These are phyloP conservation scores for Phytophthora citricola DNA, from an alignment of 352 stramenopile species.

Conservation along the genomic window DNA sequence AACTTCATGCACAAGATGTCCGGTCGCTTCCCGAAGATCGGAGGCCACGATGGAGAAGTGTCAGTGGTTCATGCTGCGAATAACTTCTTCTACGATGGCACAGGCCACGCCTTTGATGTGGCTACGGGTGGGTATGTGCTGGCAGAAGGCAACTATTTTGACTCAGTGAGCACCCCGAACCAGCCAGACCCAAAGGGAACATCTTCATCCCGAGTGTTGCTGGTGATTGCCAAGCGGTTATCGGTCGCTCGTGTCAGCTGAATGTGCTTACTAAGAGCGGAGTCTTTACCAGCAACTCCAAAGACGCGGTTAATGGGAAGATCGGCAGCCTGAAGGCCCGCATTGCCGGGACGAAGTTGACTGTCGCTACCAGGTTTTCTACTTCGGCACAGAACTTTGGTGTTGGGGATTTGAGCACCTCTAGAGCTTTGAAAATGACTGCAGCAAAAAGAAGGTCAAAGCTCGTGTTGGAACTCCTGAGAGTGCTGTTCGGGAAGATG, in stretches of 20 bases:
- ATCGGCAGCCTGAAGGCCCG: slow-evolving; percentile 5
- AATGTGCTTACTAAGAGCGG: slow-evolving; percentile 22
- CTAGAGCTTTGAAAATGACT: slow-evolving; percentile 20
- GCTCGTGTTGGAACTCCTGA: too few relatives aligned
- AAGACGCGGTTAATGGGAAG: slow-evolving; percentile 9
- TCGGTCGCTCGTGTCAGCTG: slow-evolving; percentile 19
- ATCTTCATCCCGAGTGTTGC: slow-evolving; percentile 17
- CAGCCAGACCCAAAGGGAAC: slow-evolving; percentile 13
- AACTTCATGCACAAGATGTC: slow-evolving; percentile 57
- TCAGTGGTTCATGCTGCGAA: slow-evolving; percentile 40
- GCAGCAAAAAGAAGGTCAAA: neutral
- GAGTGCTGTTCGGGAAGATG: neutral
- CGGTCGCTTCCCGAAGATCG: slow-evolving; percentile 50
- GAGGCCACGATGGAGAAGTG: slow-evolving; percentile 12
- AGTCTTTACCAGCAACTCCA: neutral
- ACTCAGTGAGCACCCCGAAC: slow-evolving; percentile 12
- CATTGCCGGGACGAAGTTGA: slow-evolving; percentile 2
- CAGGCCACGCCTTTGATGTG: slow-evolving; percentile 39
- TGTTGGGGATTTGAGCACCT: slow-evolving; percentile 20
- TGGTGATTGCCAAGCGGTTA: slow-evolving; percentile 15
- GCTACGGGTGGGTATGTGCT: slow-evolving; percentile 25
- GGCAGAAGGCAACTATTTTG: slow-evolving; percentile 42
- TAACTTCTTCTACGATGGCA: slow-evolving; percentile 36
- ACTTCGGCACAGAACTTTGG: slow-evolving; percentile 5
- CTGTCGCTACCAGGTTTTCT: neutral